A percentile compares a stretch with the other conserved stretches of the same genome.
These are phyloP conservation scores for Leptomonas seymouri DNA, from an alignment of 208 protist genomes.

Conservation along the genomic window DNA sequence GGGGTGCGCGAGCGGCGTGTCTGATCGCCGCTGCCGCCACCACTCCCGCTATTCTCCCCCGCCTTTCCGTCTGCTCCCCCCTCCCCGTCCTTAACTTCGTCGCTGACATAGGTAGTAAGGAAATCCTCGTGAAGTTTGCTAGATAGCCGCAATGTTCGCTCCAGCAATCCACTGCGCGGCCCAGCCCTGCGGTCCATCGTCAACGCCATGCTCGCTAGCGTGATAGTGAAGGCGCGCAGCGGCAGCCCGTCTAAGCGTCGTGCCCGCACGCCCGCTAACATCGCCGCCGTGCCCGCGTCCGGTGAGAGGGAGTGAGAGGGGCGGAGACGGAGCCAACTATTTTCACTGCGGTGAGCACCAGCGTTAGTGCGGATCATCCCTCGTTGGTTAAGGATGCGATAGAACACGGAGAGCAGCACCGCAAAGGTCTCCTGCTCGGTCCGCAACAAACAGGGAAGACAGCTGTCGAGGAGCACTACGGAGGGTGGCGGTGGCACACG, in stretches of 20 bases:
- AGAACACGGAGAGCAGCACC: constrained; percentile 10
- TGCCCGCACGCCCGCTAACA: not conserved
- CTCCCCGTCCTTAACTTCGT: not conserved
- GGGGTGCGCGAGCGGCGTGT: no score
- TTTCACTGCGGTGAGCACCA: not conserved
- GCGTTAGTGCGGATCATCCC: not conserved
- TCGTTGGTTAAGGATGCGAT: not conserved
- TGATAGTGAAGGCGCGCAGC: constrained; percentile 13
- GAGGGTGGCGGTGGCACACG: not conserved
- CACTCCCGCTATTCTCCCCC: no score
- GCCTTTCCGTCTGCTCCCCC: not conserved
- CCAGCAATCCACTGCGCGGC: constrained; percentile 7
- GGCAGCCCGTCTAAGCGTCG: not conserved
- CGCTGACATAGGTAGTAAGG: not conserved
- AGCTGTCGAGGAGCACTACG: not conserved
- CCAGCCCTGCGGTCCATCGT: constrained; percentile 12
- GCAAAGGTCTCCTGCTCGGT: constrained; percentile 2
- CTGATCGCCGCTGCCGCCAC: no score
- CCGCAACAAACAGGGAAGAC: not conserved
- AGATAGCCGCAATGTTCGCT: not conserved
- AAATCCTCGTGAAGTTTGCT: not conserved
- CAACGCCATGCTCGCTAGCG: constrained; percentile 6
- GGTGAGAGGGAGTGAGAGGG: not conserved
- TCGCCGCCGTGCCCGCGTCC: not conserved
- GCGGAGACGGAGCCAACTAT: not conserved